Conservation (phyloP, 805 yeast genomes). For the Metschnikowia dekortorum region DNA sequence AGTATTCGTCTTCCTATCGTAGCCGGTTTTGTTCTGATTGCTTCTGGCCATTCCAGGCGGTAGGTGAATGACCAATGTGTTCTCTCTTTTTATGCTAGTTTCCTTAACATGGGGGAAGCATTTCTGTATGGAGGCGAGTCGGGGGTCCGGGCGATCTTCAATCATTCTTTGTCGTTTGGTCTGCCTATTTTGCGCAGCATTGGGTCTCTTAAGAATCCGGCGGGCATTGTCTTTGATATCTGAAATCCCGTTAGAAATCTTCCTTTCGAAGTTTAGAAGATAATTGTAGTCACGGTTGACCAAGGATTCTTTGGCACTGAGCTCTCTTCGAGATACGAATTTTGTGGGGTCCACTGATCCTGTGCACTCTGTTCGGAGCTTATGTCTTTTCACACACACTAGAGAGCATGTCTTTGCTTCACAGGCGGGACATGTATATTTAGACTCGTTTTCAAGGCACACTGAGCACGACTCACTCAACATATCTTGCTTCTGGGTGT, state of each 20-base stretch:
- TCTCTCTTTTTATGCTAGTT: slow-evolving; percentile 46
- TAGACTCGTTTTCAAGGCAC: slow-evolving; percentile 37
- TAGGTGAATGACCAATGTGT: slow-evolving; percentile 57
- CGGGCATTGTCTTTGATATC: slow-evolving; percentile 44
- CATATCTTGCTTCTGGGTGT: slow-evolving; percentile 5
- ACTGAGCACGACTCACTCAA: slow-evolving; percentile 26
- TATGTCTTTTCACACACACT: slow-evolving; percentile 68
- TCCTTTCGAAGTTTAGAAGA: slow-evolving; percentile 54
- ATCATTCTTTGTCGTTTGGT: slow-evolving; percentile 11
- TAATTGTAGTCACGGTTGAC: slow-evolving; percentile 85
- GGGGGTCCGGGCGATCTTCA: slow-evolving; percentile 18
- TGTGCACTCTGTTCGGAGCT: slow-evolving; percentile 54
- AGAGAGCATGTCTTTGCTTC: slow-evolving; percentile 61
- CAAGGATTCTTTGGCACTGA: slow-evolving; percentile 38
- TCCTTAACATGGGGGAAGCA: slow-evolving; percentile 25
- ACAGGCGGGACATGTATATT: slow-evolving; percentile 84
- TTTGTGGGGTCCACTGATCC: slow-evolving; percentile 62
- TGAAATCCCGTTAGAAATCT: slow-evolving; percentile 51
- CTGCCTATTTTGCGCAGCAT: slow-evolving; percentile 7
- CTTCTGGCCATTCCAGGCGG: slow-evolving; percentile 78
- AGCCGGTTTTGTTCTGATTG: slow-evolving; percentile 58
- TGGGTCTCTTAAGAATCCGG: slow-evolving; percentile 36
- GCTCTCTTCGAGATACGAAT: slow-evolving; percentile 47
- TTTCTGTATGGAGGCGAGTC: slow-evolving; percentile 20
- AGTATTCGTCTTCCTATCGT: slow-evolving; percentile 56